Conservation (phyloP, 257 asterid genomes). For the Plantago ovata region DNA sequence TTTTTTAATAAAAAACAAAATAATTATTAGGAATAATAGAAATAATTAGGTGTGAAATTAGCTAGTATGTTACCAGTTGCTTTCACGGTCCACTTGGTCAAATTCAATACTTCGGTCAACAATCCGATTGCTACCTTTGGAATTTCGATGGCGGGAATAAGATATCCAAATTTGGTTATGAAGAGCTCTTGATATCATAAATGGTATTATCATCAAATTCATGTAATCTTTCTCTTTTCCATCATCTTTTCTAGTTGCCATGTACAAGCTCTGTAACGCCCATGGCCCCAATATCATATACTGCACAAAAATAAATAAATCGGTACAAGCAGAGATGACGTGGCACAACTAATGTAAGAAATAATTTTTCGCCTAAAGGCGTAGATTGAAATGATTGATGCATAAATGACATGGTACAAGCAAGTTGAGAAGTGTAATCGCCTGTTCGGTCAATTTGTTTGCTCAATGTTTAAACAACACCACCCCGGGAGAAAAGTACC, state of each 20-base stretch:
- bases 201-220: constrained; percentile 45
- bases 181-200: constrained; percentile 47
- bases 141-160: constrained; percentile 56
- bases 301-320: constrained; percentile 25
- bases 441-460: too few relatives aligned
- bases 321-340: too few relatives aligned
- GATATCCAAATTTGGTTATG: constrained; percentile 80
- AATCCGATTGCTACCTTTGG: constrained; percentile 64
- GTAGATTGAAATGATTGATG: too few relatives aligned
- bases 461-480: too few relatives aligned
- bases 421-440: too few relatives aligned
- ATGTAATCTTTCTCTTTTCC: constrained; percentile 32
- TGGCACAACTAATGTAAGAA: too few relatives aligned
- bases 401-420: too few relatives aligned
- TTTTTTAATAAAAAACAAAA: background rate
- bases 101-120: constrained; percentile 74
- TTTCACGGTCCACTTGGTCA: constrained; percentile 70
- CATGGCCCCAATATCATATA: constrained; percentile 67
- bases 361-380: too few relatives aligned
- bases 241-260: constrained; percentile 16
- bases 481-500: too few relatives aligned
- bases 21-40: background rate
- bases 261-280: constrained; percentile 36
- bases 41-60: too few relatives aligned
- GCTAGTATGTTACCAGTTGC: constrained; percentile 36